Percentiles rank a stretch among this genome's conserved stretches.
phyloP scores from a whole-genome alignment of 257 asterid species.

The Paulownia fortunei region DNA sequence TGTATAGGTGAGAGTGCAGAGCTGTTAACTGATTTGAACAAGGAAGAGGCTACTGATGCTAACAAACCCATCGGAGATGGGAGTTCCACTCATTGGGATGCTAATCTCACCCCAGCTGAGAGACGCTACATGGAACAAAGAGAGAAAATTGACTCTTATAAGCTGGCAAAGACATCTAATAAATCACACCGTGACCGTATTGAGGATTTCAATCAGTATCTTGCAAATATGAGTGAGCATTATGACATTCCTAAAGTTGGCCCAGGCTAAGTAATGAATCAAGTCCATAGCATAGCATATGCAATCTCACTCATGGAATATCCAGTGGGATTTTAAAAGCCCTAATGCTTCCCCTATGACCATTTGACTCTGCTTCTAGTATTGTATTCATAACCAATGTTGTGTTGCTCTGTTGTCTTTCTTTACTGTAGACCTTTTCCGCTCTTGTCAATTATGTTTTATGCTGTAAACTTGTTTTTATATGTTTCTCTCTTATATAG shows the following conservation, averaged over 20 bases:
- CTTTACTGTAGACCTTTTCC: neutral
- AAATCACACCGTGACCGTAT: conserved; percentile 97
- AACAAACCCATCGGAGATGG: conserved; percentile 47
- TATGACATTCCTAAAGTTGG: conserved; percentile 98
- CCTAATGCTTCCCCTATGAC: neutral
- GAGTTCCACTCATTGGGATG: conserved; percentile 56
- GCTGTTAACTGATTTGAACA: conserved; percentile 38
- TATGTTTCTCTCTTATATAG: neutral
- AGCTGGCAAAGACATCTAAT: conserved; percentile 85
- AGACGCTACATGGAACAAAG: conserved; percentile 92
- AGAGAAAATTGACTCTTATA: conserved; percentile 65
- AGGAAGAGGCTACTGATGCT: conserved; percentile 58
- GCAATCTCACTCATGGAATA: no score
- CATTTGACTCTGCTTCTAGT: neutral
- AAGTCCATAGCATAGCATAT: neutral
- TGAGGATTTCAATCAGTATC: conserved; percentile 93
- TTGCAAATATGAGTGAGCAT: conserved; percentile 98
- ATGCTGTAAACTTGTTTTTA: neutral
- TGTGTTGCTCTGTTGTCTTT: conserved; percentile 7
- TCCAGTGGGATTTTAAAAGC: neutral
- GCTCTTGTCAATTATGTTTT: neutral
- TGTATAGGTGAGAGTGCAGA: conserved; percentile 55
- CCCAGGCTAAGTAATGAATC: conserved; percentile 63
- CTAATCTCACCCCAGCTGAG: conserved; percentile 88
- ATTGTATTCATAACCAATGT: neutral